These are phyloP conservation scores for Geosmithia flava DNA, from an alignment of 2,329 filamentous ascomycete species.

Conservation along the genomic window DNA sequence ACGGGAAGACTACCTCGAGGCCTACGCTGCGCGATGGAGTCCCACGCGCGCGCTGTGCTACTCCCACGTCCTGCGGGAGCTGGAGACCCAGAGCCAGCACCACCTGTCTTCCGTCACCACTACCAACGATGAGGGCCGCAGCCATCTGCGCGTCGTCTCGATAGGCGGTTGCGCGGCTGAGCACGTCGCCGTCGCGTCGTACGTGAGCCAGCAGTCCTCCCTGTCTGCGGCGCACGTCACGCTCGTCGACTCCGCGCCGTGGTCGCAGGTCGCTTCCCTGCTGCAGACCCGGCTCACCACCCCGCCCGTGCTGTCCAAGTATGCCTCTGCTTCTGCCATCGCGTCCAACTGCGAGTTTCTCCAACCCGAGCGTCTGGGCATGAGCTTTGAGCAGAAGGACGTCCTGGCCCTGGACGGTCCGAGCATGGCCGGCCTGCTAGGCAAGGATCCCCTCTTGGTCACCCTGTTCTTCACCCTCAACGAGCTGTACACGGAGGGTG, in stretches of 20 bases:
- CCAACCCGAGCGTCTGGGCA: slow-evolving; percentile 19
- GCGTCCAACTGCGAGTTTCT: slow-evolving; percentile 34
- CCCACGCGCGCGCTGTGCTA: slow-evolving; percentile 78
- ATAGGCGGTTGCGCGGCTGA: slow-evolving; percentile 50
- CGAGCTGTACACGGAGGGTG: slow-evolving; percentile 74
- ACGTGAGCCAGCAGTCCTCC: slow-evolving; percentile 17
- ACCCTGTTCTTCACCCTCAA: slow-evolving; percentile 93
- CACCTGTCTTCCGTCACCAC: not conserved
- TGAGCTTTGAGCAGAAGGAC: slow-evolving; percentile 34
- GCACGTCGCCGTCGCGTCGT: slow-evolving; percentile 40
- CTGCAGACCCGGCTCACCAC: slow-evolving; percentile 45
- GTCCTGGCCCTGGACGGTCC: slow-evolving; percentile 27
- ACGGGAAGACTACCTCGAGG: slow-evolving; percentile 55
- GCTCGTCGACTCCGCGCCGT: slow-evolving; percentile 75
- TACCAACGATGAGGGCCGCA: not conserved
- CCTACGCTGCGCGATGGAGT: slow-evolving; percentile 86
- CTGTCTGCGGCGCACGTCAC: slow-evolving; percentile 28
- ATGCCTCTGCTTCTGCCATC: slow-evolving; percentile 33
- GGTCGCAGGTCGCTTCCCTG: slow-evolving; percentile 49
- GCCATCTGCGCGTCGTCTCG: slow-evolving; percentile 26
- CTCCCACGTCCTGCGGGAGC: slow-evolving; percentile 35
- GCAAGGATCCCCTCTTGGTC: slow-evolving; percentile 38
- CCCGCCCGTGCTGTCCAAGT: slow-evolving; percentile 35
- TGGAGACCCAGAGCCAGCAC: no score
- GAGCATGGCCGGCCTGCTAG: slow-evolving; percentile 17